phyloP scores from a whole-genome alignment of 2,329 filamentous ascomycete species.

The Epichloe coenophiala region DNA sequence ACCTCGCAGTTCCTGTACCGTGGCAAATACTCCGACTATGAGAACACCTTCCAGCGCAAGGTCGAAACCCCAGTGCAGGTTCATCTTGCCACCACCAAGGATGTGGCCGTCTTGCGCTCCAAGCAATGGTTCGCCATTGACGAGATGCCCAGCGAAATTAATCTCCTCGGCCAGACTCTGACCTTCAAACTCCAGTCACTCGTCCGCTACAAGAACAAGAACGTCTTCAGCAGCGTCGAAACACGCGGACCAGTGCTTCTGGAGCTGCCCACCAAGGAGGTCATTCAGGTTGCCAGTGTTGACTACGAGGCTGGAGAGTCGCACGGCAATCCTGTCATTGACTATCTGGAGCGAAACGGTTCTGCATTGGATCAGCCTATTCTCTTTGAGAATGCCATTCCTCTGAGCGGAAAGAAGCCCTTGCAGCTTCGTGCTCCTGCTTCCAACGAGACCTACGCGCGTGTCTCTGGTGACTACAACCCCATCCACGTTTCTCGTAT shows the following conservation, averaged over 20 bases:
- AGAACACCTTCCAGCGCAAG: constrained; percentile 98
- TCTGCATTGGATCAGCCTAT: constrained; percentile 90
- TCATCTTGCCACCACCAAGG: constrained; percentile 73
- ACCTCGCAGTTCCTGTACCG: constrained; percentile 97
- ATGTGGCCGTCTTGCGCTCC: constrained; percentile 83
- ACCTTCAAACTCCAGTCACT: constrained; percentile 92
- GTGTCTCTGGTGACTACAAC: constrained; percentile 96
- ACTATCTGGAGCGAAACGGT: constrained; percentile 87
- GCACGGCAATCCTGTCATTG: constrained; percentile 90
- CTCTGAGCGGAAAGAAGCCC: constrained; percentile 81
- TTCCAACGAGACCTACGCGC: constrained; percentile 95
- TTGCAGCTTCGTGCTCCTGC: constrained; percentile 81
- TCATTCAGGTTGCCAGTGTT: constrained; percentile 93
- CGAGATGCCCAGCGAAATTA: constrained; percentile 52
- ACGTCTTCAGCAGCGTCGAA: constrained; percentile 79
- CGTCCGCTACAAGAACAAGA: constrained; percentile 89
- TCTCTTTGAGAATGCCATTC: constrained; percentile 94
- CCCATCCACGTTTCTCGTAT: constrained; percentile 96
- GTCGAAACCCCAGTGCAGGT: constrained; percentile 90
- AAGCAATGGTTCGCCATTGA: constrained; percentile 97
- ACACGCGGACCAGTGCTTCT: constrained; percentile 86
- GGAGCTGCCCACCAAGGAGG: constrained; percentile 90
- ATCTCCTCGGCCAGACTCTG: constrained; percentile 83
- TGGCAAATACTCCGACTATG: constrained; percentile 79
- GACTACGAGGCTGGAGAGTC: constrained; percentile 87